Base-by-base conservation (phyloP, 345 rosid species). In the Dipteronia dyeriana region DNA sequence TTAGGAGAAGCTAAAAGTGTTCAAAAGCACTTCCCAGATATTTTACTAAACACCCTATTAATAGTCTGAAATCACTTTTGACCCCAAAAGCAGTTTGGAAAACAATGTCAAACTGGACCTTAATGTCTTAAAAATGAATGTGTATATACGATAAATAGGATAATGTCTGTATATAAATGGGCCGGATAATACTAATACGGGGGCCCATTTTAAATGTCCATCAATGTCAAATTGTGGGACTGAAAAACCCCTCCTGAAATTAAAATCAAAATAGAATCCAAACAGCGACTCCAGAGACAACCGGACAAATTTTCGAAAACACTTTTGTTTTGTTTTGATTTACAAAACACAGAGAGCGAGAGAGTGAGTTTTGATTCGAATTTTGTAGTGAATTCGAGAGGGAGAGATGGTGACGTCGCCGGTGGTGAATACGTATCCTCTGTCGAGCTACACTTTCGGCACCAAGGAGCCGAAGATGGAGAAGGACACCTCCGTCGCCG, bases 391-490 rank as follows among this genome's bases (percentile, higher is more conserved):
- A 45, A 20, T 10, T 41, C 12, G 19, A n/a, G 7, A 68, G 26
- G 43, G 74, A n/a, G 76, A 83, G 81, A 88, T 95, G 96, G 91
- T 92, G 75, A 82, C 82, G 85, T 90, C 97, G 49, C 70, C 92
- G 81, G 91, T 91, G 77, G 98, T 92, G 85, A 95, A 95, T 79
- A 91, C 97, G 38, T 92, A 95, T 68, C 99, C 99, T 54, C 82
- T 93, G 62, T 88, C 98, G 62, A 95, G 95, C 87, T 93, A 95
- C 90, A 91, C 98, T 61, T 95, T 93, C 77, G 96, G 98, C 70
- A 93, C 97, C 75, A 93, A 95, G 78, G 99, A 95, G 82, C 97
- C 98, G 0, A 95, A 95, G 90, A 91, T 95, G 84, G 98, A 93
- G 82, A 93, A 92, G 81, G 98, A 95, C 76, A 93, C 96, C 68